A percentile compares a stretch with the other conserved stretches of the same genome.
Conservation (phyloP, 208 protist genomes). For the Trypanosoma conorhini region DNA sequence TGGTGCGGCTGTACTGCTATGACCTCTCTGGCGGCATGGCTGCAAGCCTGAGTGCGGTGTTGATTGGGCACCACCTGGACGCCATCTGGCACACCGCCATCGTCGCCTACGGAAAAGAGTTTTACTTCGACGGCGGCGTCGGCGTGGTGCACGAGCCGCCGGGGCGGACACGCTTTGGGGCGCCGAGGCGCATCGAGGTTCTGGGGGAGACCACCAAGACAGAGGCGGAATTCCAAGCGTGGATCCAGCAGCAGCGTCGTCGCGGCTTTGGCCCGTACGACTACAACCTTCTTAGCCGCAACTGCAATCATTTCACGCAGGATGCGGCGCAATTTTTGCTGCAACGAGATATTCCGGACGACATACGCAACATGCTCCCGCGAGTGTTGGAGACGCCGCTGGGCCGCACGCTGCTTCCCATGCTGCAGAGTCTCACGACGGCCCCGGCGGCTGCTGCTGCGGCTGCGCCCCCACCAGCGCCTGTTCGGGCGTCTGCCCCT, state of each 20-base stretch:
- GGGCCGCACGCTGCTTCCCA: conserved; percentile 74
- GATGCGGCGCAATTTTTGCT: conserved; percentile 77
- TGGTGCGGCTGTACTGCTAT: conserved; percentile 92
- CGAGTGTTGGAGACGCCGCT: conserved; percentile 77
- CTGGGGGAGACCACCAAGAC: conserved; percentile 64
- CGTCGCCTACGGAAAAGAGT: conserved; percentile 91
- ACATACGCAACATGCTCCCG: conserved; percentile 80
- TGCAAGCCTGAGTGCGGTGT: conserved; percentile 48
- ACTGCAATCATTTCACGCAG: conserved; percentile 96
- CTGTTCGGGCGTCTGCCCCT: not conserved
- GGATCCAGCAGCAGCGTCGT: conserved; percentile 35
- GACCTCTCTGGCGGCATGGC: conserved; percentile 94
- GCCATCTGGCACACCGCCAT: conserved; percentile 95
- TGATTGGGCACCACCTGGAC: conserved; percentile 90
- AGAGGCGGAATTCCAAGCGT: conserved; percentile 60
- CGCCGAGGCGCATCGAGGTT: conserved; percentile 49
- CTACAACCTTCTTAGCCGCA: conserved; percentile 90
- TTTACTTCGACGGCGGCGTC: conserved; percentile 92
- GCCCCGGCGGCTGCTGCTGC: conserved; percentile 4
- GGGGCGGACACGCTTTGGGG: conserved; percentile 81
- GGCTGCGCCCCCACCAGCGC: not conserved
- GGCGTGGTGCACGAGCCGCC: conserved; percentile 58
- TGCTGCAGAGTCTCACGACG: conserved; percentile 72
- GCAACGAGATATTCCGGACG: conserved; percentile 45
- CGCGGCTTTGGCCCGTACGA: conserved; percentile 67